These are phyloP conservation scores for Ogataea chonburiensis DNA, from an alignment of 805 yeast genomes.

Conservation along the genomic window DNA sequence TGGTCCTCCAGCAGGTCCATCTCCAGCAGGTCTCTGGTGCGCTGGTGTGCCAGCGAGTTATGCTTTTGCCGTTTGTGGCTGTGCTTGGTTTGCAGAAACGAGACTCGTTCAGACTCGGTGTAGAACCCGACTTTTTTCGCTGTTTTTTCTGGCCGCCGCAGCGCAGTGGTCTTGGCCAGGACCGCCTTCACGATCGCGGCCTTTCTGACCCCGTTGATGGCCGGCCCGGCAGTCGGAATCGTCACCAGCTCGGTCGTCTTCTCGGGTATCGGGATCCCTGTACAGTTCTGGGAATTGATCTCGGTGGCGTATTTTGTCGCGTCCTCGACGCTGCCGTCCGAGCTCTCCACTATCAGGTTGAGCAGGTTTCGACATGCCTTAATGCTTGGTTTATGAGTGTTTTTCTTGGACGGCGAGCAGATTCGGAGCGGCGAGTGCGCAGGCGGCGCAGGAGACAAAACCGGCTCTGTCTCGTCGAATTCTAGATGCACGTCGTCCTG, in stretches of 20 bases:
- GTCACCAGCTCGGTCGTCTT: constrained; percentile 56
- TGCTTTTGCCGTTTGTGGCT: constrained; percentile 7
- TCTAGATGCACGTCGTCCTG: constrained; percentile 24
- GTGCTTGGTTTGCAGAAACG: constrained; percentile 21
- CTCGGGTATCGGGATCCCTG: constrained; percentile 62
- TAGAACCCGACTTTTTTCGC: constrained; percentile 30
- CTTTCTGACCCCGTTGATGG: constrained; percentile 31
- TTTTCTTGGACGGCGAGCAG: constrained; percentile 40
- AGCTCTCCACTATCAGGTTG: constrained; percentile 58
- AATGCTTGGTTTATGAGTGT: constrained; percentile 35
- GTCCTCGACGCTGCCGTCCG: constrained; percentile 58
- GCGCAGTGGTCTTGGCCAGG: constrained; percentile 22
- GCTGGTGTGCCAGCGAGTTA: constrained; percentile 9
- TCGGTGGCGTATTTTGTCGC: constrained; percentile 72
- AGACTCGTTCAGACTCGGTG: constrained; percentile 27
- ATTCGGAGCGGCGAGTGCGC: constrained; percentile 39
- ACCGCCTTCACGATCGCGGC: constrained; percentile 39
- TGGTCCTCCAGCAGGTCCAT: constrained; percentile 23
- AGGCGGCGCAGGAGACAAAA: neutral
- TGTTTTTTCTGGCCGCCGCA: constrained; percentile 4
- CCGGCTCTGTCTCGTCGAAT: constrained; percentile 17
- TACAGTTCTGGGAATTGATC: constrained; percentile 58
- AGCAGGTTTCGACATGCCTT: constrained; percentile 32
- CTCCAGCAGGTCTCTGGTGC: constrained; percentile 8
- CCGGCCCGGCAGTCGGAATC: constrained; percentile 46